Base-by-base conservation (phyloP, 1,139 yeast species). In the Suhomyces anneliseae region DNA sequence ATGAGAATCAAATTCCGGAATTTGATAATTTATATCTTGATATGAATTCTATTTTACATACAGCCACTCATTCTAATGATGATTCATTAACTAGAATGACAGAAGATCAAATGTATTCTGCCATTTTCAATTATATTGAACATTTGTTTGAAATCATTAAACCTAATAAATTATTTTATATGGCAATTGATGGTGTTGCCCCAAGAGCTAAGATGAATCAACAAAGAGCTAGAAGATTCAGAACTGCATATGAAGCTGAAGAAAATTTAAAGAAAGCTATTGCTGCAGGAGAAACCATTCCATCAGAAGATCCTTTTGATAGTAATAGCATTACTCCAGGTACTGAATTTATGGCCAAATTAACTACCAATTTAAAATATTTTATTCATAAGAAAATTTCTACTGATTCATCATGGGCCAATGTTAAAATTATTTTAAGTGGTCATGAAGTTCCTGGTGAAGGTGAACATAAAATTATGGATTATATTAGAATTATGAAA, bases 371-470 rank as follows among this genome's bases (percentile, higher is more conserved):
- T 54, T 75, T 95, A 61, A 83, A 93, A 56, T 95, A 90, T 65
- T 95, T 92, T 78, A 86, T 92, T 48, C 93, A 92, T 56, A 90
- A 89, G 64, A 95, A 95, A 66, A 83, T 93, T 43, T 83, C 95
- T 37, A 84, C 85, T 40, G 99, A 95, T 61, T 82, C 96, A 6
- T 90, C 87, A 46, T 95, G 99, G 99, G 87, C 90, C 55, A 81
- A 85, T 51, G 75, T 90, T 54, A 82, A 90, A 56, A 84, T 95
- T 47, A 81, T 95, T 36, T 82, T 95, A 53, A 87, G 96, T 47
- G 99, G 96, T 45, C 97, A 95, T 55, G 93, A 93, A 56, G 98
- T 90, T n/a, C 99, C 99, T 4, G 99, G 99, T 54, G 99, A 95
- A 76, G 99, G 99, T 65, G 99, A 95, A 71, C 99, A 93, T 71